Conservation (phyloP, 805 yeast genomes). For the Wickerhamiella hasegawae region DNA sequence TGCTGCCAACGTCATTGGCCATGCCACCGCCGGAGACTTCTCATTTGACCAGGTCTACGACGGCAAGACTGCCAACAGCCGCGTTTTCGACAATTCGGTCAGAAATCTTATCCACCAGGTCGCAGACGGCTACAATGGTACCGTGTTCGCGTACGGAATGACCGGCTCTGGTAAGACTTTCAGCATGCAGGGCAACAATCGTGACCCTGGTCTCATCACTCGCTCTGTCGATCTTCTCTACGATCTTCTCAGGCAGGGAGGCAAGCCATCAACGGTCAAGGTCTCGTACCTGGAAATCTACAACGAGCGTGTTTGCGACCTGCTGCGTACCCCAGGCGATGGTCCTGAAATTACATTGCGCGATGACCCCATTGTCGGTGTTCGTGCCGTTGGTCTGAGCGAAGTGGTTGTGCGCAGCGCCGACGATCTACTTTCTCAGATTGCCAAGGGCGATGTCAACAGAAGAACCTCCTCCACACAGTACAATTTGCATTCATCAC, state of each 20-base stretch:
- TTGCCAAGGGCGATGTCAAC: conserved; percentile 53
- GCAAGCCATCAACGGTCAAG: conserved; percentile 29
- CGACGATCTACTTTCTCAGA: conserved; percentile 41
- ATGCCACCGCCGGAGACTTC: conserved; percentile 38
- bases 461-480: conserved; percentile 82
- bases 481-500: conserved; percentile 69
- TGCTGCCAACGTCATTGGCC: conserved; percentile 3
- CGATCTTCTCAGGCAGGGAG: conserved; percentile 17
- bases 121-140: conserved; percentile 67
- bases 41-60: conserved; percentile 67
- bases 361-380: conserved; percentile 60
- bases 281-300: conserved; percentile 75
- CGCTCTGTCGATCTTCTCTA: conserved; percentile 49
- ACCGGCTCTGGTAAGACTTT: conserved; percentile 87
- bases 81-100: conserved; percentile 45
- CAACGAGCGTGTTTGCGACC: conserved; percentile 73
- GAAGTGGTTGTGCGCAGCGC: conserved; percentile 42
- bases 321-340: conserved; percentile 31
- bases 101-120: conserved; percentile 37
- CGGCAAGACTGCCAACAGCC: conserved; percentile 34
- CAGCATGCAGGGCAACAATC: conserved; percentile 62
- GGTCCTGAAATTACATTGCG: conserved; percentile 46
- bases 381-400: conserved; percentile 56
- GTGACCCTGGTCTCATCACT: conserved; percentile 50
- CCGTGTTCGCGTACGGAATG: conserved; percentile 89